Evolutionary conservation across 1,139 yeast genomes (phyloP), one percentile per base, ranked within the genome.

Genomic region (Pneumocystis murina): DNA sequence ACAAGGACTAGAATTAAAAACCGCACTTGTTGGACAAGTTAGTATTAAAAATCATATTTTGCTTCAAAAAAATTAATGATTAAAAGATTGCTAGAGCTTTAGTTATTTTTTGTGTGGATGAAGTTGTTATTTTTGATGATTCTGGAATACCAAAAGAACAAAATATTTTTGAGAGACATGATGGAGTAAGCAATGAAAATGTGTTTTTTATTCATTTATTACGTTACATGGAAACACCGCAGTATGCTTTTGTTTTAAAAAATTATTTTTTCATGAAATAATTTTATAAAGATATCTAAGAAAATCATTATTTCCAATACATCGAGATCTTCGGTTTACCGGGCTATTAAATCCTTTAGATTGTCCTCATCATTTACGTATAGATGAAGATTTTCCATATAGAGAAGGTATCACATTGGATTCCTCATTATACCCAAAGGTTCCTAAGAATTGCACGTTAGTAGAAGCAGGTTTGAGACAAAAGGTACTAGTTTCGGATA

Each of bases 161-260:
- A 8, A 57, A 17, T 41, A 30, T 48, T 54, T 43, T 35, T 16
- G 66, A 59, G 6, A 58, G 61, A n/a, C 55, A 64, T 17, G 62
- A 59, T 4, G 66, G 62, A 1, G 48, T 41, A 14, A 41, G 58
- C 7, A 62, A 60, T 8, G 62, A 66, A 0, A 55, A 59, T 30
- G 30, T 38, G 16, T 65, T 65, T 36, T 39, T 65, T 20, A 59
- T 59, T 16, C 59, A 60, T 16, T 35, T 65, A n/a, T 38, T 65
- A 17, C 55, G 41, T 12, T 65, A 65, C 43, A 55, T 65, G 14
- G 67, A 65, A 43, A 62, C 67, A 10, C 67, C 67, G 1, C 62
- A 62, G 48, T 65, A 61, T 41, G 55, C 28, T 10, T 43, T 43
- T 40, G 5, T 33, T 33, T 7, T 33, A 40, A 40, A 28, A 38